These are phyloP conservation scores for Calamus simplicifolius DNA, from an alignment of 176 grass and related monocot species.

Conservation along the genomic window DNA sequence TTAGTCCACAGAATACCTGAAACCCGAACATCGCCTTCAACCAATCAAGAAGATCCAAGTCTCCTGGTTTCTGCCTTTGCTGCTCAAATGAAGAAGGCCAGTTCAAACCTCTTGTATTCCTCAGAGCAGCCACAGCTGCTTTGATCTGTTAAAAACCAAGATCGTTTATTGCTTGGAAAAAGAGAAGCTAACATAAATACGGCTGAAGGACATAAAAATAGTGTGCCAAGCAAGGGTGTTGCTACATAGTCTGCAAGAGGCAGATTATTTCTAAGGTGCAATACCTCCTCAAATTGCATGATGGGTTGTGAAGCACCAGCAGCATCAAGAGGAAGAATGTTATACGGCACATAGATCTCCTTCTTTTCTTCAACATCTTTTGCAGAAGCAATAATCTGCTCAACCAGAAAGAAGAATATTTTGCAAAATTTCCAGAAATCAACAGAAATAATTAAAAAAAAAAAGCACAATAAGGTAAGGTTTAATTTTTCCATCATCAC, in stretches of 20 bases:
- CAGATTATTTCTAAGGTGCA: background rate
- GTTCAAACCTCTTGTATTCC: slow-evolving; percentile 53
- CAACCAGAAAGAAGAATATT: background rate
- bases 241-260: too few relatives aligned
- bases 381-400: slow-evolving; percentile 68
- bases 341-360: slow-evolving; percentile 67
- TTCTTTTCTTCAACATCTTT: slow-evolving; percentile 90
- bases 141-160: slow-evolving; percentile 24
- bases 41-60: slow-evolving; percentile 92
- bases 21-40: slow-evolving; percentile 95
- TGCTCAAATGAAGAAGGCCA: slow-evolving; percentile 68
- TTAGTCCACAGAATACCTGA: slow-evolving; percentile 41
- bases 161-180: too few relatives aligned
- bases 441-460: too few relatives aligned
- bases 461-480: background rate
- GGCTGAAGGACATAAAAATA: too few relatives aligned
- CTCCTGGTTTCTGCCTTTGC: slow-evolving; percentile 69
- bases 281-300: slow-evolving; percentile 96
- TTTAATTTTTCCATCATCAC: too few relatives aligned
- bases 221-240: too few relatives aligned
- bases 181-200: too few relatives aligned
- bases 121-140: slow-evolving; percentile 53
- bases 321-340: slow-evolving; percentile 77
- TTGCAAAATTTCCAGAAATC: too few relatives aligned
- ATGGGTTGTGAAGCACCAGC: slow-evolving; percentile 80